phyloP scores from a whole-genome alignment of 805 yeast genomes.

The Candida insectorum region DNA sequence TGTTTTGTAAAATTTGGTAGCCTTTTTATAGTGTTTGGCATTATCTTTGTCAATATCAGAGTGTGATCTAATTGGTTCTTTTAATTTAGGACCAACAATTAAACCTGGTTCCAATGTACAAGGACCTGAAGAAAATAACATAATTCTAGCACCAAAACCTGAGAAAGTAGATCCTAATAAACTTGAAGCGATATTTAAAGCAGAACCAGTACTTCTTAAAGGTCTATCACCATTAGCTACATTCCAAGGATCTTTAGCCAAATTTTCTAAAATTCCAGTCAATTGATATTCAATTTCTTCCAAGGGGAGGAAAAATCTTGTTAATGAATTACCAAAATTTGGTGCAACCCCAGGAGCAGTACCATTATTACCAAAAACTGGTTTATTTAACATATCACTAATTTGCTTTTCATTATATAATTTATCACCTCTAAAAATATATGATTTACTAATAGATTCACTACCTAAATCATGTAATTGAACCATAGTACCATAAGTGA shows the following conservation, averaged over 20 bases:
- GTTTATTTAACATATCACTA: slow-evolving; percentile 14
- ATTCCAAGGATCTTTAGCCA: slow-evolving; percentile 83
- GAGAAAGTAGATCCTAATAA: slow-evolving; percentile 35
- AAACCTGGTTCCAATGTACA: slow-evolving; percentile 65
- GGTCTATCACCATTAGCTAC: slow-evolving; percentile 48
- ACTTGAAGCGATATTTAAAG: slow-evolving; percentile 46
- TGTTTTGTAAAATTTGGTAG: slow-evolving; percentile 45
- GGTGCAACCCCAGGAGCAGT: slow-evolving; percentile 2
- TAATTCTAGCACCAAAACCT: slow-evolving; percentile 62
- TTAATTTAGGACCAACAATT: slow-evolving; percentile 53
- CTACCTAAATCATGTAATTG: slow-evolving; percentile 51
- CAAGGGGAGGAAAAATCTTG: slow-evolving; percentile 46
- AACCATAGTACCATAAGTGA: slow-evolving; percentile 60
- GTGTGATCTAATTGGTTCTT: slow-evolving; percentile 66
- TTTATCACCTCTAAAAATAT: slow-evolving; percentile 56
- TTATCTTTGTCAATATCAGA: slow-evolving; percentile 48
- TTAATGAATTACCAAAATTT: slow-evolving; percentile 10
- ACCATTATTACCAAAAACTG: slow-evolving; percentile 8
- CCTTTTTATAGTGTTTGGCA: slow-evolving; percentile 35
- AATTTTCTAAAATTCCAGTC: slow-evolving; percentile 44
- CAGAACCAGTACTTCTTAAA: slow-evolving; percentile 57
- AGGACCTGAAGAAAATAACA: slow-evolving; percentile 82
- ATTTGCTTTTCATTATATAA: slow-evolving; percentile 47
- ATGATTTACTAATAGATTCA: slow-evolving; percentile 26
- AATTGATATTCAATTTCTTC: slow-evolving; percentile 50